These are phyloP conservation scores for Angophora floribunda DNA, from an alignment of 345 rosid species.

Conservation along the genomic window DNA sequence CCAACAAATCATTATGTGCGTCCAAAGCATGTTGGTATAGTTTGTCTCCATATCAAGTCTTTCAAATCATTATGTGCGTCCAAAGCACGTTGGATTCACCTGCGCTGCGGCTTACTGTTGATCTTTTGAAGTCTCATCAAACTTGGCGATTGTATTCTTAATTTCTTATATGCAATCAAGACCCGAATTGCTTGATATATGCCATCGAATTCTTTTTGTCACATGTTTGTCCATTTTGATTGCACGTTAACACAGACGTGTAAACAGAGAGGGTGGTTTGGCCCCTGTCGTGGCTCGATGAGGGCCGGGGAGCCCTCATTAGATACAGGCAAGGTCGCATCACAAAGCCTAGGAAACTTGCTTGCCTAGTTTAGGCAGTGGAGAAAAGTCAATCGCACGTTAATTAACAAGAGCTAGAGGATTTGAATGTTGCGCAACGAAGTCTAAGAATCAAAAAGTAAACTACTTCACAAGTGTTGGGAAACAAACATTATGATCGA, in stretches of 20 bases:
- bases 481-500: not conserved
- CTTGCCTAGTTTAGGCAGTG: not conserved
- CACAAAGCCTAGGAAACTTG: not conserved
- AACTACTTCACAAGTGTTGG: not conserved
- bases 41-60: not conserved
- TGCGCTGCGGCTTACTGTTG: not conserved
- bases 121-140: not conserved
- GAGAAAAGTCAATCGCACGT: not conserved
- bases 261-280: not conserved
- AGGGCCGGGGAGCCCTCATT: not conserved
- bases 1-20: not conserved
- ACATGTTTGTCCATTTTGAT: not conserved
- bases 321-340: not conserved
- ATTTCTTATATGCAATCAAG: not conserved
- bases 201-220: not conserved
- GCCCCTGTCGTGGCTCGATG: not conserved
- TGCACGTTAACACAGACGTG: not conserved
- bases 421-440: not conserved
- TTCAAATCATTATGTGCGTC: not conserved
- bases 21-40: not conserved
- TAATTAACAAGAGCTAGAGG: not conserved
- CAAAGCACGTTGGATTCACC: not conserved
- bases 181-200: not conserved
- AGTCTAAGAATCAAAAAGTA: not conserved
- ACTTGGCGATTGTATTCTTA: not conserved